These are phyloP conservation scores for Zarea fungicola DNA, from an alignment of 2,329 filamentous ascomycete genomes.

Conservation along the genomic window DNA sequence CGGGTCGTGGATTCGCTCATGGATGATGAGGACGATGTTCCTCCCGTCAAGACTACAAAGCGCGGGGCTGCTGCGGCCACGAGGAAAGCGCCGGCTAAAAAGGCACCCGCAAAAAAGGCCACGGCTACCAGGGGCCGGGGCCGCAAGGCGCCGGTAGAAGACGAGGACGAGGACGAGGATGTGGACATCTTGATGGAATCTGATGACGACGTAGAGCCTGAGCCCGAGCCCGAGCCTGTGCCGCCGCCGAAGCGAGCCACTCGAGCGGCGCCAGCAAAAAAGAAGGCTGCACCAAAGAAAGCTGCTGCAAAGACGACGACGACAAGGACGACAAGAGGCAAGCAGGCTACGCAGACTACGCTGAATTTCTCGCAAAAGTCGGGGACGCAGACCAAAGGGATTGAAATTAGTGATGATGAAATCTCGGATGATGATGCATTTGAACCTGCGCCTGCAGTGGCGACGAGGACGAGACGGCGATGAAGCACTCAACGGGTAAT, in stretches of 20 bases:
- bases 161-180: conserved; percentile 34
- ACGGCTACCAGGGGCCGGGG: conserved; percentile 28
- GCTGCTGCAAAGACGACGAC: conserved; percentile 19
- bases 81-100: conserved; percentile 42
- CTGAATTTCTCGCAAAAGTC: conserved; percentile 45
- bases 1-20: conserved; percentile 23
- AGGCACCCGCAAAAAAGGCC: conserved; percentile 32
- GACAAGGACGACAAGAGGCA: conserved; percentile 24
- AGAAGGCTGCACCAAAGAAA: conserved; percentile 10
- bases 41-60: conserved; percentile 28
- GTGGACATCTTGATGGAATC: conserved; percentile 50
- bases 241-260: conserved; percentile 21
- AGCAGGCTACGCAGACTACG: conserved; percentile 48
- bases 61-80: conserved; percentile 34
- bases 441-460: conserved; percentile 42
- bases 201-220: conserved; percentile 40
- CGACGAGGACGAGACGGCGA: conserved; percentile 28
- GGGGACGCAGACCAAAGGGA: conserved; percentile 39
- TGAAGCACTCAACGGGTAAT: too few species aligned
- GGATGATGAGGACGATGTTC: conserved; percentile 46
- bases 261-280: conserved; percentile 14
- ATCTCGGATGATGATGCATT: conserved; percentile 59
- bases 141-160: conserved; percentile 25
- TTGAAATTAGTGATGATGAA: conserved; percentile 61
- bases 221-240: conserved; percentile 32